Base-by-base conservation (phyloP, 2,329 filamentous ascomycete species). In the Aspergillus carbonarius region DNA sequence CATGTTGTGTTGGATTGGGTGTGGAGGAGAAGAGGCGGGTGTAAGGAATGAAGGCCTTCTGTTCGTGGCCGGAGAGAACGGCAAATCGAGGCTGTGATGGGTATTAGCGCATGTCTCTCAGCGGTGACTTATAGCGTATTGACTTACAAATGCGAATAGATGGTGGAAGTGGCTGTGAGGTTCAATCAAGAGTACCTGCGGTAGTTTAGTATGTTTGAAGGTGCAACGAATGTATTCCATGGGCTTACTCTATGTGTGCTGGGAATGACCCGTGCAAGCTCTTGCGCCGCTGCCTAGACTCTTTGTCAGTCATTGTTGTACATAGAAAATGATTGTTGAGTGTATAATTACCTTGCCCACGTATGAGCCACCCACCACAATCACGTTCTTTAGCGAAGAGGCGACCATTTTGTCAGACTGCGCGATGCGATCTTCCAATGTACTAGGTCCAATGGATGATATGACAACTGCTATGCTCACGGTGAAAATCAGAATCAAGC, bases 41-140 rank as follows among this genome's bases (percentile, higher is more conserved):
- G 60, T 76, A 73, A 4, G 70, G 71, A 48, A 74, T 70, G 54
- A 75, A 74, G 0, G 72, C 72, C 58, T 75, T 75, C 35, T 75
- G 72, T 51, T 74, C 73, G 27, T 75, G 72, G 7, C 70, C 70
- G 0, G 73, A 64, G 13, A 72, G 61, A 9, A 75, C 67, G 2
- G 72, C 70, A 53, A 74, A 74, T 2, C 70, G 70, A 53, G 71
- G 70, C 71, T 74, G 37, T 5, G n/a, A 10, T 39, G 35, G 9
- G 25, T 4, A 23, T 57, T 30, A 46, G 55, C 44, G 40, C 32
- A n/a, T 32, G 17, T 17, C 10, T 27, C 48, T 32, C 30, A 32
- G 27, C n/a, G 25, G 48, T 18, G 12, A 17, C 3, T 2, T 4
- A 2, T 17, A 25, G 23, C 20, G 13, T 2, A n/a, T 13, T 8